Evolutionary conservation across 2,329 filamentous ascomycete species (phyloP), one percentile per base, ranked within the genome.

Genomic region (Malbranchea zuffiana): DNA sequence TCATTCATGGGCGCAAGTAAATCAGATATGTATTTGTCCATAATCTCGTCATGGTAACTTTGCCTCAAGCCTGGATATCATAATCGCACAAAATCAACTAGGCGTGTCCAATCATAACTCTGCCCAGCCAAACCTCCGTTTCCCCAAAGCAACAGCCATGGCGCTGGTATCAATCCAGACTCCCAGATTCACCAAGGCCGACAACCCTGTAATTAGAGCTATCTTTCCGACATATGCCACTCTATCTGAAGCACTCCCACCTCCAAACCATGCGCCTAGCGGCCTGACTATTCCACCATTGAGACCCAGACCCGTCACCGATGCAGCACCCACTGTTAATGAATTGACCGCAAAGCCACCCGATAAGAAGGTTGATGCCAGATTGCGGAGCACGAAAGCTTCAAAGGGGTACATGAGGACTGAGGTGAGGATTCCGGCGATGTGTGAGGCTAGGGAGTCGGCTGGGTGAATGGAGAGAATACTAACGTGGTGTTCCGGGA

Each of bases 391-490:
- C 35, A 56, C 62, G 7, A 62, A 45, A 5, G 57, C 56, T 44
- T 65, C 61, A 16, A 64, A 46, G 0, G 62, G 61, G 5, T 60
- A 52, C 29, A 63, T 57, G 6, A 63, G 43, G n/a, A 57, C 46
- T 8, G 47, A 53, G 6, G 56, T 60, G 24, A 61, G 45, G 23
- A 62, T 43, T 4, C 55, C 51, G 5, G 62, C 55, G 16, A 64
- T 47, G 32, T 64, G 60, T 4, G 58, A 62, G 13, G 62, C 55
- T 17, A 65, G 51, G 5, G 60, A 58, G 44, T 65, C 61, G 7
- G 59, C 56, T 4, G 61, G 59, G 21, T 61, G 56, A 6, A 56
- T 56, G 3, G 61, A 64, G 17, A 65, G 57, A 11, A 63, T 56
- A 3, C 61, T 65, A 11, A 65, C 55, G 30, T 60, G 54, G 44